Evolutionary conservation across 2,329 filamentous ascomycete genomes (phyloP).

Genomic region (Amauroascus niger): DNA sequence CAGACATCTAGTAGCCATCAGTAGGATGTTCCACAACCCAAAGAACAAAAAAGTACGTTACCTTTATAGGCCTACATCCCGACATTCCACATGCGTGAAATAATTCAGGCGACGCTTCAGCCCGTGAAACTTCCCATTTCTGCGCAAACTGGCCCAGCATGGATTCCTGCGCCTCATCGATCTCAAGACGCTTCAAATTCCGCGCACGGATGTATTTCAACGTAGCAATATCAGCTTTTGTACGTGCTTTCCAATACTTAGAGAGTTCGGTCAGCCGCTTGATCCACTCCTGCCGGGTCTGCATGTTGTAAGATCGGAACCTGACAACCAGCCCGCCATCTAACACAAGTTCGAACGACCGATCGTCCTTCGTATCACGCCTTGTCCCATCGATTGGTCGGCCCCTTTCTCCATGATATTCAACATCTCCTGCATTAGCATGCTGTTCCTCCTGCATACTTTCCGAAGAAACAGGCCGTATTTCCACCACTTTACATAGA

Average conservation of each 20-base stretch:
- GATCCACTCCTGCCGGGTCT: slow-evolving; percentile 54
- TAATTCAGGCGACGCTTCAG: slow-evolving; percentile 53
- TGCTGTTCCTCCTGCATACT: slow-evolving; percentile 45
- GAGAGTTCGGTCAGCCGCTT: slow-evolving; percentile 47
- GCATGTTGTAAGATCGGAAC: slow-evolving; percentile 49
- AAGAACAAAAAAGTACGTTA: slow-evolving; percentile 18
- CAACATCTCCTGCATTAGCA: slow-evolving; percentile 46
- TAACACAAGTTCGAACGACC: slow-evolving; percentile 53
- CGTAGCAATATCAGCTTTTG: slow-evolving; percentile 47
- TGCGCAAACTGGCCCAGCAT: slow-evolving; percentile 55
- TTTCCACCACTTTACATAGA: slow-evolving; percentile 47
- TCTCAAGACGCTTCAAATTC: slow-evolving; percentile 51
- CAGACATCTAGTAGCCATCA: slow-evolving; percentile 43
- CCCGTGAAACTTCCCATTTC: slow-evolving; percentile 59
- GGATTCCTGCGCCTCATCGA: slow-evolving; percentile 58
- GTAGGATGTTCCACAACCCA: not conserved
- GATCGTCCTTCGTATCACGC: slow-evolving; percentile 45
- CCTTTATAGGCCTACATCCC: slow-evolving; percentile 50
- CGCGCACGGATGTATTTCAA: slow-evolving; percentile 48
- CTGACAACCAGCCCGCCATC: slow-evolving; percentile 53
- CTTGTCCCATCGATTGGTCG: slow-evolving; percentile 39
- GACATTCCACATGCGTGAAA: slow-evolving; percentile 60
- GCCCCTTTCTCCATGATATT: slow-evolving; percentile 41
- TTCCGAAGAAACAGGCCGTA: slow-evolving; percentile 47
- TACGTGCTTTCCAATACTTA: slow-evolving; percentile 53